Base-by-base conservation (phyloP, 2,329 filamentous ascomycete genomes). In the Gnomoniopsis sp. region DNA sequence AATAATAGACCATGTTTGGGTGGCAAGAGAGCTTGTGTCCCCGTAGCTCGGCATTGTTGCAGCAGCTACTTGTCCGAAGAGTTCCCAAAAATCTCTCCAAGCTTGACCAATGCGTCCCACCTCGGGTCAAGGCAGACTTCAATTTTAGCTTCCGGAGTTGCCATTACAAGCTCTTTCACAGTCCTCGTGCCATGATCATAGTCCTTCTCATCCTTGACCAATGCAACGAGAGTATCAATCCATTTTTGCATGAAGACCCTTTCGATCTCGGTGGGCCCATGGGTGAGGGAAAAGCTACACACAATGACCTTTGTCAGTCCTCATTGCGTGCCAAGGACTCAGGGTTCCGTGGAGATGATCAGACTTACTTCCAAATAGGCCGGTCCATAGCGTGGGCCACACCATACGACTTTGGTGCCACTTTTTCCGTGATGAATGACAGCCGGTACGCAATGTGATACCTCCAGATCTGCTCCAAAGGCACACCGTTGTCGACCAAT, bases 391-490 rank as follows among this genome's bases (percentile, higher is more conserved):
- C 72, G 61, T 77, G 74, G 0, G 68, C 65, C 0, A 73, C 70
- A 0, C 72, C 71, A 60, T 68, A 72, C 0, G 66, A 68, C 12
- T 58, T 63, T 0, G 75, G 74, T 1, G 74, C 74, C 3, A 75
- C 61, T 8, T 70, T 69, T 4, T 76, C 71, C 12, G 69, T 68
- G 48, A 77, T 78, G 53, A 77, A 77, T 0, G 73, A 76, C 34
- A 77, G 60, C 3, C 74, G 66, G 49, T 76, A 76, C 1, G 73
- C 70, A 41, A 78, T 72, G n/a, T 69, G 65, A 63, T 77, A 78
- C 17, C 74, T 67, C 75, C 74, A 77, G 14, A 77, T 69, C 58
- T 75, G 68, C 3, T 61, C 47, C 0, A 74, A 43, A 1, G 53
- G 21, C 1, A 76, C 71, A 0, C 74, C 74, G 53, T 76, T 65